Evolutionary conservation across 805 yeast species (phyloP).

Genomic region (Debaryomyces castellii): DNA sequence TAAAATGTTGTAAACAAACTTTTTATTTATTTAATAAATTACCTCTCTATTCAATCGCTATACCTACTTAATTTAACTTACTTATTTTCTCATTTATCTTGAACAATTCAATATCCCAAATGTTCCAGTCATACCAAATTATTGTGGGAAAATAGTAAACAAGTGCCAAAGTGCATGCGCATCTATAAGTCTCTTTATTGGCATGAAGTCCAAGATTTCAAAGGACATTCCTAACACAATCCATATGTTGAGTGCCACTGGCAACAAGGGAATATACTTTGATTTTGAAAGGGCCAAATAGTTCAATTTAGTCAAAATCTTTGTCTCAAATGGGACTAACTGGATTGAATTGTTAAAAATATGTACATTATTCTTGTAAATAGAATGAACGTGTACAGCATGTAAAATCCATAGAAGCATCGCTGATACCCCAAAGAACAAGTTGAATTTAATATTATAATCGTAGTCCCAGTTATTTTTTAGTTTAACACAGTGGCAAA

Average conservation of each 20-base stretch:
- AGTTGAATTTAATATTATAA: constrained; percentile 34
- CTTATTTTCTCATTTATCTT: constrained; percentile 12
- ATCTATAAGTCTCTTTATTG: constrained; percentile 45
- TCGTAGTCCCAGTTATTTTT: constrained; percentile 36
- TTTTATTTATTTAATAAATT: too few relatives aligned
- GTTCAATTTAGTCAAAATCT: constrained; percentile 31
- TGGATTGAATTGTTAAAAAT: constrained; percentile 36
- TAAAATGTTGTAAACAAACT: too few relatives aligned
- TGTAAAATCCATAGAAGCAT: constrained; percentile 35
- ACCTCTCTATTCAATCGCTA: background rate
- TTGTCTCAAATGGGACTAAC: constrained; percentile 39
- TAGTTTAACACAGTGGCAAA: constrained; percentile 29
- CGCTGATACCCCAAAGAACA: constrained; percentile 28
- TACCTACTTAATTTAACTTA: background rate
- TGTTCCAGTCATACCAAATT: constrained; percentile 65
- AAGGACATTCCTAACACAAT: constrained; percentile 30
- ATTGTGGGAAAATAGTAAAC: constrained; percentile 81
- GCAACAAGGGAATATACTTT: constrained; percentile 32
- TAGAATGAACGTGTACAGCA: constrained; percentile 18
- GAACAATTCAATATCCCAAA: constrained; percentile 43
- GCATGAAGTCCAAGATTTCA: constrained; percentile 37
- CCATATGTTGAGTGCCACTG: constrained; percentile 33
- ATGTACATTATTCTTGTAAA: constrained; percentile 12
- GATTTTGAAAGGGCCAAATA: constrained; percentile 24
- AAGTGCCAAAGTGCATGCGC: constrained; percentile 96